A percentile compares a stretch with the other conserved stretches of the same genome.
Evolutionary conservation across 805 yeast genomes (phyloP).

Genomic region (Lipomyces lipofer): DNA sequence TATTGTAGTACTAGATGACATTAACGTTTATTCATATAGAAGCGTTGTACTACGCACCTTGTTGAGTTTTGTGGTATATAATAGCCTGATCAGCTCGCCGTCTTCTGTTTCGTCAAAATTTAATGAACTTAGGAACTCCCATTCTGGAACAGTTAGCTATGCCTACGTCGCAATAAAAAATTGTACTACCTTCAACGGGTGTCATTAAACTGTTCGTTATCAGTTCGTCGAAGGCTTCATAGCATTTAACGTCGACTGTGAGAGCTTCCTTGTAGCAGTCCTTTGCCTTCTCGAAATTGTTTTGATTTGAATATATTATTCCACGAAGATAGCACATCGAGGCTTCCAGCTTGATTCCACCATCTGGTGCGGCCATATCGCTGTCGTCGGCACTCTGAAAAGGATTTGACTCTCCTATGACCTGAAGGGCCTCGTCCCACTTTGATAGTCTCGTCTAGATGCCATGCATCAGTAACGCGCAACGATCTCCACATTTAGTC

Average conservation of each 20-base stretch:
- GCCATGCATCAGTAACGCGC: not conserved
- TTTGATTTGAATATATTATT: slow-evolving; percentile 74
- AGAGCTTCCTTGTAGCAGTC: slow-evolving; percentile 86
- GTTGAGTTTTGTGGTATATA: slow-evolving; percentile 75
- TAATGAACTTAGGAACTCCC: slow-evolving; percentile 68
- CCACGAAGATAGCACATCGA: slow-evolving; percentile 87
- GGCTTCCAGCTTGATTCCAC: slow-evolving; percentile 84
- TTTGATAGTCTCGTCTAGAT: slow-evolving; percentile 57
- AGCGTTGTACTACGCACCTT: slow-evolving; percentile 40
- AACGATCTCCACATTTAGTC: too few relatives aligned
- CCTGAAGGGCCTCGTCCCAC: slow-evolving; percentile 86
- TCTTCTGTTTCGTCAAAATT: slow-evolving; percentile 72
- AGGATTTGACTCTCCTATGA: slow-evolving; percentile 81
- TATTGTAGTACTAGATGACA: slow-evolving; percentile 48
- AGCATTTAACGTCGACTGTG: slow-evolving; percentile 84
- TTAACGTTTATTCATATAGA: not conserved
- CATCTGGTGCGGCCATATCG: slow-evolving; percentile 50
- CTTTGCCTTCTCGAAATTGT: slow-evolving; percentile 81
- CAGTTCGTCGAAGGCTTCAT: slow-evolving; percentile 84
- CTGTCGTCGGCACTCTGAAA: slow-evolving; percentile 45
- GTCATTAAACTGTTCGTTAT: slow-evolving; percentile 70
- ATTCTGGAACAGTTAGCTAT: slow-evolving; percentile 46
- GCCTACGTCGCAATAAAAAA: not conserved
- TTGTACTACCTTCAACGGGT: slow-evolving; percentile 57
- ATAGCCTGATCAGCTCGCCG: slow-evolving; percentile 71